Percentiles rank a stretch among this genome's conserved stretches.
phyloP scores from a whole-genome alignment of 306 rosid species.

The Prunus padus region DNA sequence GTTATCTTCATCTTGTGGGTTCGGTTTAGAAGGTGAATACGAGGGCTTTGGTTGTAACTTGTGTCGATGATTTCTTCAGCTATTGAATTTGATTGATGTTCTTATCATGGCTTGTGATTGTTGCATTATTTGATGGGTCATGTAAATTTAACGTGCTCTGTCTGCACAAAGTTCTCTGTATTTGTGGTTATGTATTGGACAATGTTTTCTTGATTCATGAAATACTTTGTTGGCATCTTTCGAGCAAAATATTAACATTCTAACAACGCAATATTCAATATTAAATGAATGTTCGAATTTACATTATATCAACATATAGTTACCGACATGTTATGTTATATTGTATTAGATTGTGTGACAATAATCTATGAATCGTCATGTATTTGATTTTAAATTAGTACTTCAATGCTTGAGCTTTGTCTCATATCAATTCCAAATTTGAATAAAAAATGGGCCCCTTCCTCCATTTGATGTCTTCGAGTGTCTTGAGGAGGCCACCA shows the following conservation, averaged over 20 bases:
- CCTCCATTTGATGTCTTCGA: neutral
- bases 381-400: neutral
- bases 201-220: neutral
- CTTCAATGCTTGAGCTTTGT: neutral
- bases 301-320: neutral
- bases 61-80: neutral
- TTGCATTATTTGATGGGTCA: neutral
- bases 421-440: neutral
- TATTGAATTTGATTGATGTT: neutral
- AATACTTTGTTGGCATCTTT: neutral
- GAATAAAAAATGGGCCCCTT: neutral
- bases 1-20: neutral
- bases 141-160: neutral
- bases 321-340: neutral
- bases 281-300: neutral
- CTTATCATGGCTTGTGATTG: neutral
- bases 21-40: no score
- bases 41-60: no score
- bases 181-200: neutral
- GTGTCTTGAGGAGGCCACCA: neutral
- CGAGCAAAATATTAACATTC: neutral
- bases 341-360: neutral
- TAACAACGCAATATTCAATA: neutral
- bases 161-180: neutral
- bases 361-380: neutral